Conservation (phyloP, 1,139 yeast genomes). For the Pneumocystis carinii region DNA sequence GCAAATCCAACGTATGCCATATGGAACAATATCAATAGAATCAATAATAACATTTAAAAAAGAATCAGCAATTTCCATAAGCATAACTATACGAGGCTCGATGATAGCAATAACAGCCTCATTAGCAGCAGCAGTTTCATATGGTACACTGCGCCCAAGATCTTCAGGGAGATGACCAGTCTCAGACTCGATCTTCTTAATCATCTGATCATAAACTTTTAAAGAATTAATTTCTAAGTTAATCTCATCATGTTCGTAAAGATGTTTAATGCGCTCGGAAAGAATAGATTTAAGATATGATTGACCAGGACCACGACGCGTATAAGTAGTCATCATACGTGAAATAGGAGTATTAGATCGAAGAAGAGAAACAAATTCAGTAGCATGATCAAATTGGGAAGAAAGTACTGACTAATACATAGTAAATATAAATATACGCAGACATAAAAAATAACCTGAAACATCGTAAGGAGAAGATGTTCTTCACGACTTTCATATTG, state of each 20-base stretch:
- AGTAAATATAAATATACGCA: background rate
- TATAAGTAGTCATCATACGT: slow-evolving; percentile 32
- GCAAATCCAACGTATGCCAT: slow-evolving; percentile 60
- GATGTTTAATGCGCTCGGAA: slow-evolving; percentile 22
- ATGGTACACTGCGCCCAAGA: slow-evolving; percentile 17
- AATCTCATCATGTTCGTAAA: slow-evolving; percentile 22
- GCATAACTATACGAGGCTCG: slow-evolving; percentile 26
- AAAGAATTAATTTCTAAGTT: slow-evolving; percentile 28
- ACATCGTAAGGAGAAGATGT: slow-evolving; percentile 27
- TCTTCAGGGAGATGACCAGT: slow-evolving; percentile 7
- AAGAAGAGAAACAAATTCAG: slow-evolving; percentile 27
- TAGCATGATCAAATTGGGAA: slow-evolving; percentile 26
- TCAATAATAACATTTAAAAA: slow-evolving; percentile 47
- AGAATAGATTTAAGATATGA: slow-evolving; percentile 26
- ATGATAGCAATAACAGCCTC: slow-evolving; percentile 23
- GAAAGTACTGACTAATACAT: slow-evolving; percentile 22
- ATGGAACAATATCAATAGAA: slow-evolving; percentile 48
- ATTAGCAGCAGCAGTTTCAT: slow-evolving; percentile 24
- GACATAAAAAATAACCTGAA: slow-evolving; percentile 19
- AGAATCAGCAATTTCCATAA: slow-evolving; percentile 41
- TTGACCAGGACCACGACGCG: slow-evolving; percentile 32
- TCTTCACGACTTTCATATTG: slow-evolving; percentile 32
- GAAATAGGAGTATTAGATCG: slow-evolving; percentile 32
- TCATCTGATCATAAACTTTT: slow-evolving; percentile 24
- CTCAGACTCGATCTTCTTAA: slow-evolving; percentile 6